phyloP scores from a whole-genome alignment of 2,329 filamentous ascomycete species.

The Diplocarpon mali region DNA sequence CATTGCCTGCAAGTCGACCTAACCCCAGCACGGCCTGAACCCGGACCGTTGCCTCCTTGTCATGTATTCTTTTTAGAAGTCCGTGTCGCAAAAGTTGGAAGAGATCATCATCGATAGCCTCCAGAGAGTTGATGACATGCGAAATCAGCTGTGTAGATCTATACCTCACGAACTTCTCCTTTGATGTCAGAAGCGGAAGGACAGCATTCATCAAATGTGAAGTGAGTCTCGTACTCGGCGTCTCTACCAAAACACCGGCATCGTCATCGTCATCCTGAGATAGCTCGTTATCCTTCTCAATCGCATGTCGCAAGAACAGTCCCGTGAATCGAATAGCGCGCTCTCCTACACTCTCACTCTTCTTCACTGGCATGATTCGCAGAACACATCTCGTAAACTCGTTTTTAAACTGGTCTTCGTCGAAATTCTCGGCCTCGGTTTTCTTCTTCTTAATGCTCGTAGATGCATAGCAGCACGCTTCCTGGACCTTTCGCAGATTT shows the following conservation, averaged over 20 bases:
- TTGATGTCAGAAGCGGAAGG: slow-evolving; percentile 66
- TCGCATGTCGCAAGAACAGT: slow-evolving; percentile 67
- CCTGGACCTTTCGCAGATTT: slow-evolving; percentile 80
- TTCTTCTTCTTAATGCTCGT: slow-evolving; percentile 41
- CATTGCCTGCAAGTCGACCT: slow-evolving; percentile 71
- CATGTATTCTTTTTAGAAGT: slow-evolving; percentile 73
- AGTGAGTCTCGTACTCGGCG: slow-evolving; percentile 70
- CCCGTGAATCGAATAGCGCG: slow-evolving; percentile 76
- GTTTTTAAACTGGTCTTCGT: slow-evolving; percentile 76
- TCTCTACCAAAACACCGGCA: slow-evolving; percentile 64
- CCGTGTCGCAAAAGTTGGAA: slow-evolving; percentile 74
- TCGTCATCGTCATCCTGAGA: slow-evolving; percentile 53
- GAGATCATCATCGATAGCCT: slow-evolving; percentile 83
- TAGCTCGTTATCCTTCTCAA: slow-evolving; percentile 60
- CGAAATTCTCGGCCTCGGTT: slow-evolving; percentile 52
- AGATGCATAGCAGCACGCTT: slow-evolving; percentile 63
- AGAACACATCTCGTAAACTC: slow-evolving; percentile 78
- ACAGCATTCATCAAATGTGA: slow-evolving; percentile 62
- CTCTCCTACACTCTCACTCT: slow-evolving; percentile 81
- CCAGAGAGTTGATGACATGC: slow-evolving; percentile 84
- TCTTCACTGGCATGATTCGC: slow-evolving; percentile 77
- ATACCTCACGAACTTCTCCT: slow-evolving; percentile 89
- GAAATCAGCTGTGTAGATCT: slow-evolving; percentile 81
- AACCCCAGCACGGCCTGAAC: slow-evolving; percentile 86
- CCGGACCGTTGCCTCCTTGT: slow-evolving; percentile 88